These are phyloP conservation scores for Termitomyces sp. DNA, from an alignment of 768 basidiomycete species.

Conservation along the genomic window DNA sequence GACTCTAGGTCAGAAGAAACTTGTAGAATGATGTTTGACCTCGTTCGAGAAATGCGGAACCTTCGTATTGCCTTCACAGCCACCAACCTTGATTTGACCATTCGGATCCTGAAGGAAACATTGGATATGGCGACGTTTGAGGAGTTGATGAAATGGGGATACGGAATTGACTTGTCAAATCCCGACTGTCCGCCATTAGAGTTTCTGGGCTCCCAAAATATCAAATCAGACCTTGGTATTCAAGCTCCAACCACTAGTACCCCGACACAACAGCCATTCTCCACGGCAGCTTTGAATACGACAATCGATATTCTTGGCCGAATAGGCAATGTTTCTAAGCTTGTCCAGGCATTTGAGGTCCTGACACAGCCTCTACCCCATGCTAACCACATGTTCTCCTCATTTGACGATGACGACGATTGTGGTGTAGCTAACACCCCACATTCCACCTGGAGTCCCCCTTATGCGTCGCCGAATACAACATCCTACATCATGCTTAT, in stretches of 20 bases:
- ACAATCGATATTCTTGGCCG: constrained; percentile 70
- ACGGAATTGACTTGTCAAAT: constrained; percentile 74
- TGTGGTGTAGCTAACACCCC: constrained; percentile 44
- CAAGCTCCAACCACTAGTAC: neutral
- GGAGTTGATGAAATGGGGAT: constrained; percentile 60
- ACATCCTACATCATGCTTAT: constrained; percentile 65
- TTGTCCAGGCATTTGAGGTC: constrained; percentile 77
- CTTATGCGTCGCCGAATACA: constrained; percentile 57
- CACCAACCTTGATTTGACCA: constrained; percentile 61
- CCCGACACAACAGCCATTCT: constrained; percentile 45
- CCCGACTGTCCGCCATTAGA: constrained; percentile 68
- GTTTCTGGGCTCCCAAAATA: constrained; percentile 23
- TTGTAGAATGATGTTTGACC: constrained; percentile 43
- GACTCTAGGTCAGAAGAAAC: constrained; percentile 39
- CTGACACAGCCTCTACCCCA: constrained; percentile 69
- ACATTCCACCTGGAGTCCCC: constrained; percentile 35
- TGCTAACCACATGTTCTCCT: constrained; percentile 46
- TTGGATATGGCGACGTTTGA: constrained; percentile 56
- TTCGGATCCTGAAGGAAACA: constrained; percentile 69
- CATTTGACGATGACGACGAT: constrained; percentile 71
- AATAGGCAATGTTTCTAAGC: constrained; percentile 55
- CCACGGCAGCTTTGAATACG: constrained; percentile 69
- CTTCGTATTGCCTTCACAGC: constrained; percentile 50
- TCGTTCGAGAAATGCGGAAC: constrained; percentile 59
- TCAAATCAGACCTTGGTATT: constrained; percentile 11